Conservation (phyloP, 208 protist genomes). For the Naegleria gruberi region DNA sequence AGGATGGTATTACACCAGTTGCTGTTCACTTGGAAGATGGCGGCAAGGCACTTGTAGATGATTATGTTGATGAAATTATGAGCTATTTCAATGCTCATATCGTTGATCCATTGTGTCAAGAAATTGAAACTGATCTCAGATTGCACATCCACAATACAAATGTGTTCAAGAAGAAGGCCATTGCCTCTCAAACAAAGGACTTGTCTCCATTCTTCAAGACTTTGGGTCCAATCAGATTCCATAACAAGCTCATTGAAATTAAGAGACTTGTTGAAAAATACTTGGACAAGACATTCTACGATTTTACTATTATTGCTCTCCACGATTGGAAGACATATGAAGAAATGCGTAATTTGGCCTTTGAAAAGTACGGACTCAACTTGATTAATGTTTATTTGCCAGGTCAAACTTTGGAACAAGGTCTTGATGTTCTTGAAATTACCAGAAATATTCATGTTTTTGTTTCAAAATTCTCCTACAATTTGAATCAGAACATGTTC, state of each 20-base stretch:
- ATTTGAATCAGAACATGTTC: conserved; percentile 93
- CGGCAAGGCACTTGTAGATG: conserved; percentile 38
- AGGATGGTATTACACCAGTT: conserved; percentile 36
- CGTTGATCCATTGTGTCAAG: conserved; percentile 60
- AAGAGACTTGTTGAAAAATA: conserved; percentile 69
- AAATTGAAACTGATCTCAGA: conserved; percentile 85
- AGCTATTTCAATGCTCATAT: conserved; percentile 49
- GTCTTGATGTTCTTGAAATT: conserved; percentile 91
- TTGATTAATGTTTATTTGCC: conserved; percentile 80
- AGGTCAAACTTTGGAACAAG: conserved; percentile 79
- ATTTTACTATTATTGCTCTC: conserved; percentile 83
- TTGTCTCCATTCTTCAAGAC: conserved; percentile 60
- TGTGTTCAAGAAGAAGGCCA: background rate
- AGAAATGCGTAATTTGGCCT: conserved; percentile 87
- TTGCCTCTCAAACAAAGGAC: conserved; percentile 38
- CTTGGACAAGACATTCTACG: conserved; percentile 89
- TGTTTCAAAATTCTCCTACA: conserved; percentile 89
- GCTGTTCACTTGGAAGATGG: conserved; percentile 39
- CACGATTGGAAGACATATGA: conserved; percentile 90
- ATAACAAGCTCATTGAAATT: conserved; percentile 65
- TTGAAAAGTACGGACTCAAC: conserved; percentile 72
- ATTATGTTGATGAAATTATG: conserved; percentile 55
- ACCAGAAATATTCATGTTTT: conserved; percentile 95
- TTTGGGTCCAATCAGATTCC: conserved; percentile 67
- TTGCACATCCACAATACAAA: conserved; percentile 74